Evolutionary conservation across 2,329 filamentous ascomycete species (phyloP), one percentile per base, ranked within the genome.

Genomic region (Colletotrichum lupini): DNA sequence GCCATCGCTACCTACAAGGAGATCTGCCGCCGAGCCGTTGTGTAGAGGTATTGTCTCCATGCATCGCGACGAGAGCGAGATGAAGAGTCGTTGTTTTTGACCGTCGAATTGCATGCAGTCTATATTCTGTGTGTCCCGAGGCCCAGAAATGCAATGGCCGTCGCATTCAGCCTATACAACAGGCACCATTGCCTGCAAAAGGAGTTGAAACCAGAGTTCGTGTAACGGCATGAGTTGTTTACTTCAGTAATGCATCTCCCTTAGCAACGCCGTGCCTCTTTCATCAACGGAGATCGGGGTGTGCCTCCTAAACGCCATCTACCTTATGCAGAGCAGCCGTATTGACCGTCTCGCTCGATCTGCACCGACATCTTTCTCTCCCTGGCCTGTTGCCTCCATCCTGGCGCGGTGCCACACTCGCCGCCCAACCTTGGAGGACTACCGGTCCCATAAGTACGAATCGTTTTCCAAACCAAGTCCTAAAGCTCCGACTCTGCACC

Each of bases 401-500:
- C 49, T 49, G 28, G 35, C 57, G 46, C 37, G 58, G 35, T 49
- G 49, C 49, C n/a, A 49, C n/a, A 12, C 16, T 37, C 24, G 32
- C 19, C 12, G 16, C 32, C 46, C 16, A 26, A 49, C 30, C 16
- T 32, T 22, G 16, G 19, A 28, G 26, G 37, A 14, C 53, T 22
- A 26, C 22, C 22, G 30, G 26, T 30, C 42, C 32, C n/a, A 30
- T 24, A 22, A 52, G 35, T 28, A 67, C 28, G 53, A 42, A 11
- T 22, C 30, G 16, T 16, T n/a, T 32, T n/a, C 6, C 12, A 22
- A 46, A n/a, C 37, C 42, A 26, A n/a, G 19, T 42, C 55, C 76
- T 77, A 87, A 65, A 91, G 85, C 81, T 90, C 89, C 42, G 88
- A 89, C 79, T 90, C 88, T 69, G 85, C 88, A 66, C 87, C 88